These are phyloP conservation scores for Botryotinia convoluta DNA, from an alignment of 2,329 filamentous ascomycete species.

Conservation along the genomic window DNA sequence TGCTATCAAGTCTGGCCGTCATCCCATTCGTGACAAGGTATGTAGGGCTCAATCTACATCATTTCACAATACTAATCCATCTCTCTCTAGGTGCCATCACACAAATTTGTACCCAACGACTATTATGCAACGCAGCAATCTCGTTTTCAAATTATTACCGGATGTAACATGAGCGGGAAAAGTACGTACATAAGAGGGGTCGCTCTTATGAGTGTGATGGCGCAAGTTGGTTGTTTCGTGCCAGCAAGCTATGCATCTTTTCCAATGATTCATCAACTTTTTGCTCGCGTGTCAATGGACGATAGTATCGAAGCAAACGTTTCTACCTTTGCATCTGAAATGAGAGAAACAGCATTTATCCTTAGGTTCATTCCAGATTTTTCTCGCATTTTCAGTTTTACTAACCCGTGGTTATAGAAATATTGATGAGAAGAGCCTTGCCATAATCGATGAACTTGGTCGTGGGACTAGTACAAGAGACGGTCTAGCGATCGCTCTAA, in stretches of 20 bases:
- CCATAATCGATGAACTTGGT: slow-evolving; percentile 88
- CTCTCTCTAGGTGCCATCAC: slow-evolving; percentile 54
- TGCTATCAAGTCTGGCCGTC: slow-evolving; percentile 63
- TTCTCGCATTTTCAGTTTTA: neutral
- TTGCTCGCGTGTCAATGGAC: slow-evolving; percentile 82
- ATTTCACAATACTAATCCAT: neutral
- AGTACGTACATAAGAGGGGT: slow-evolving; percentile 89
- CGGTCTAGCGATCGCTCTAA: slow-evolving; percentile 83
- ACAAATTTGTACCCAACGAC: slow-evolving; percentile 81
- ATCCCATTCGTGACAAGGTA: slow-evolving; percentile 65
- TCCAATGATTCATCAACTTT: slow-evolving; percentile 76
- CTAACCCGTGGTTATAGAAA: slow-evolving; percentile 50
- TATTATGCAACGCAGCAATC: slow-evolving; percentile 78
- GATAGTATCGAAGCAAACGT: slow-evolving; percentile 88
- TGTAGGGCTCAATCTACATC: neutral
- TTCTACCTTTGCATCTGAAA: slow-evolving; percentile 90
- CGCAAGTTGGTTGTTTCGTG: slow-evolving; percentile 87
- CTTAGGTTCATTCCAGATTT: slow-evolving; percentile 48
- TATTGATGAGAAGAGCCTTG: slow-evolving; percentile 71
- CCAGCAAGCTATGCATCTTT: slow-evolving; percentile 82
- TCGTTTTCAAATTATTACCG: slow-evolving; percentile 89
- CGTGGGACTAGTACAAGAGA: slow-evolving; percentile 87
- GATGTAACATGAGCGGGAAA: slow-evolving; percentile 98
- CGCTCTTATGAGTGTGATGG: slow-evolving; percentile 86
- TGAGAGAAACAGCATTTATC: slow-evolving; percentile 95